Conservation (phyloP, 1,284 basidiomycete genomes). For the Puccinia polysora region DNA sequence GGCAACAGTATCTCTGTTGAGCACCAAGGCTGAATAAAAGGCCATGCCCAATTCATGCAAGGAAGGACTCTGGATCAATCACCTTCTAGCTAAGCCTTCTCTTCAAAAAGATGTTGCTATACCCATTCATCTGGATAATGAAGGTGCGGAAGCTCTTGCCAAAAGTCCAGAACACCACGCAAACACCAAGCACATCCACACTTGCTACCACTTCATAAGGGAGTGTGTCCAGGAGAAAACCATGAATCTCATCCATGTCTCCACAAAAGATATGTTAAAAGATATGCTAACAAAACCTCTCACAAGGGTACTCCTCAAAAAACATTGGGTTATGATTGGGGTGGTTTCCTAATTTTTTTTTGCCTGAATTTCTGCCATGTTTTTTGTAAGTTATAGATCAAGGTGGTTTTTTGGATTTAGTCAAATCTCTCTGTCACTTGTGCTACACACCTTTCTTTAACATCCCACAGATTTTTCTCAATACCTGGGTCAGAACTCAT, state of each 20-base stretch:
- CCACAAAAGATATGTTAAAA: neutral
- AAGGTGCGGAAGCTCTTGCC: slow-evolving; percentile 6
- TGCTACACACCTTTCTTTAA: too few species aligned
- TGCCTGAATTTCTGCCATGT: too few species aligned
- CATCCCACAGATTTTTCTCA: too few species aligned
- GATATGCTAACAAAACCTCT: slow-evolving; percentile 27
- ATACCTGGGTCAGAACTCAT: too few species aligned
- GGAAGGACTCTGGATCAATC: neutral
- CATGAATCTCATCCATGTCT: neutral
- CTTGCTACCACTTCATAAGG: slow-evolving; percentile 14
- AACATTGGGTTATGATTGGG: too few species aligned
- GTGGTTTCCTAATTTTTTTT: too few species aligned
- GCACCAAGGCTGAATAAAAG: slow-evolving; percentile 15
- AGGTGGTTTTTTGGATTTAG: too few species aligned
- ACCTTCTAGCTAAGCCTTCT: neutral
- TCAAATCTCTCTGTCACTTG: too few species aligned
- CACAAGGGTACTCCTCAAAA: too few species aligned
- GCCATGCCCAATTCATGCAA: neutral
- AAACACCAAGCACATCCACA: slow-evolving; percentile 15
- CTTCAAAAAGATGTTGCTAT: neutral
- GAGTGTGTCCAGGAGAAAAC: neutral
- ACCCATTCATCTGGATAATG: neutral
- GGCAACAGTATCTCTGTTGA: neutral
- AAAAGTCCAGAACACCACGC: slow-evolving; percentile 4
- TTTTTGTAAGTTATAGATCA: too few species aligned